phyloP scores from a whole-genome alignment of 2,329 filamentous ascomycete species.

The Trichophyton rubrum region DNA sequence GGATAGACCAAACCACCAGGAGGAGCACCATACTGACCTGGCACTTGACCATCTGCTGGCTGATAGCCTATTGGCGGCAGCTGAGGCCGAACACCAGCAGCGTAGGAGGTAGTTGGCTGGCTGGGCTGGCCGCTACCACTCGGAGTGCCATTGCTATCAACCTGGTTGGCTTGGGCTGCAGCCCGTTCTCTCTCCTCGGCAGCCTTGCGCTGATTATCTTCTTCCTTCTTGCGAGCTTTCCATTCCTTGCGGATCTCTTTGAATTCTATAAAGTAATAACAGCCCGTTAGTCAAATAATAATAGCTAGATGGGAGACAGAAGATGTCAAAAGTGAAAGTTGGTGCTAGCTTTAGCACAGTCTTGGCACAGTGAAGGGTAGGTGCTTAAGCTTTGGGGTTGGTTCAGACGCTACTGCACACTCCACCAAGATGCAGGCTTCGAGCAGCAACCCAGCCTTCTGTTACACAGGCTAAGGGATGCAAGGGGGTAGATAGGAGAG shows the following conservation, averaged over 20 bases:
- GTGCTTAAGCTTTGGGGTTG: slow-evolving; percentile 36
- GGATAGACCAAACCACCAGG: slow-evolving; percentile 41
- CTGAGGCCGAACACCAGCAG: slow-evolving; percentile 47
- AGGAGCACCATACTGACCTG: slow-evolving; percentile 50
- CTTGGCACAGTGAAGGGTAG: slow-evolving; percentile 15
- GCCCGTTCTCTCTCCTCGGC: slow-evolving; percentile 70
- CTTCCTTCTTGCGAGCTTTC: slow-evolving; percentile 99
- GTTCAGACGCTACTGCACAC: slow-evolving; percentile 42
- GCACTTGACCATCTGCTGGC: slow-evolving; percentile 41
- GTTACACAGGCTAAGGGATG: slow-evolving; percentile 34
- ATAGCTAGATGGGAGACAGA: not conserved
- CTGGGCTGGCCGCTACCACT: slow-evolving; percentile 22
- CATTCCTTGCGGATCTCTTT: slow-evolving; percentile 98
- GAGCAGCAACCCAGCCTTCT: slow-evolving; percentile 34
- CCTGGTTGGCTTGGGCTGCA: slow-evolving; percentile 42
- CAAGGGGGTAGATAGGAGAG: slow-evolving; percentile 20
- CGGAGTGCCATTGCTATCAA: slow-evolving; percentile 35
- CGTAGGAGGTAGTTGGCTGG: slow-evolving; percentile 30
- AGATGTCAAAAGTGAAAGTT: not conserved
- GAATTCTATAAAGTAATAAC: slow-evolving; percentile 56
- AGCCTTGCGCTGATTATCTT: slow-evolving; percentile 77
- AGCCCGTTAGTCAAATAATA: slow-evolving; percentile 2
- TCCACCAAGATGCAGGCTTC: slow-evolving; percentile 28
- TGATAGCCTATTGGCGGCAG: slow-evolving; percentile 66
- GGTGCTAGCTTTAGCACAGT: slow-evolving; percentile 12